Evolutionary conservation across 1,284 basidiomycete species (phyloP).

Genomic region (Earliella scabrosa): DNA sequence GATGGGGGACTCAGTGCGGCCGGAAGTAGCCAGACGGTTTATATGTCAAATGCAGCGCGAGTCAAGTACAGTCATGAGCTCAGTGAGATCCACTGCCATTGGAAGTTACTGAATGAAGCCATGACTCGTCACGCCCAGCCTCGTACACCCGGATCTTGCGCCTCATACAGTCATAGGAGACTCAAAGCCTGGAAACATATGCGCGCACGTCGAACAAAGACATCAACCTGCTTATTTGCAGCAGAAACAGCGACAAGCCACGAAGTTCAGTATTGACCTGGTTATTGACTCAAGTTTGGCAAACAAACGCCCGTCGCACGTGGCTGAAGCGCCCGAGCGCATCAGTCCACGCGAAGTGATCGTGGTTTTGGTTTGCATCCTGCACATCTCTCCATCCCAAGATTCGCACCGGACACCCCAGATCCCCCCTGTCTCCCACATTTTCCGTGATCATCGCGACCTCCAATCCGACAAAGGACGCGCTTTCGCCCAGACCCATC

Average conservation of each 20-base stretch:
- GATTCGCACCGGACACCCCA: neutral
- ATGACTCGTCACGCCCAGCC: conserved; percentile 25
- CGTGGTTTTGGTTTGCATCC: conserved; percentile 1
- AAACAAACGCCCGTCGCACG: no score
- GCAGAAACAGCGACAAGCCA: no score
- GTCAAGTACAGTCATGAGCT: conserved; percentile 25
- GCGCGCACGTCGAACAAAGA: no score
- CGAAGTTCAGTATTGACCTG: no score
- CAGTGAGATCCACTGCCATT: neutral
- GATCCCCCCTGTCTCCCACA: neutral
- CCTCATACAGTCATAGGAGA: no score
- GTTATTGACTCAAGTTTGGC: no score
- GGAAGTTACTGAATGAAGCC: conserved; percentile 19
- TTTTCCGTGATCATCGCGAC: no score
- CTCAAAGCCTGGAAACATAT: no score
- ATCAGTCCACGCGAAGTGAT: neutral
- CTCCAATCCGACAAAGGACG: no score
- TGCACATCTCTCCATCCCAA: neutral
- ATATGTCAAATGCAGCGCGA: conserved; percentile 20
- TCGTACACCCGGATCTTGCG: conserved; percentile 1
- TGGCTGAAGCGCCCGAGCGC: no score
- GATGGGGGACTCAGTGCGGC: conserved; percentile 10
- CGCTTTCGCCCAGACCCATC: neutral
- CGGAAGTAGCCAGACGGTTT: conserved; percentile 1
- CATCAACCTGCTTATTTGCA: no score